Base-by-base conservation (phyloP, 768 basidiomycete genomes). In the Hemileccinum impolitum region DNA sequence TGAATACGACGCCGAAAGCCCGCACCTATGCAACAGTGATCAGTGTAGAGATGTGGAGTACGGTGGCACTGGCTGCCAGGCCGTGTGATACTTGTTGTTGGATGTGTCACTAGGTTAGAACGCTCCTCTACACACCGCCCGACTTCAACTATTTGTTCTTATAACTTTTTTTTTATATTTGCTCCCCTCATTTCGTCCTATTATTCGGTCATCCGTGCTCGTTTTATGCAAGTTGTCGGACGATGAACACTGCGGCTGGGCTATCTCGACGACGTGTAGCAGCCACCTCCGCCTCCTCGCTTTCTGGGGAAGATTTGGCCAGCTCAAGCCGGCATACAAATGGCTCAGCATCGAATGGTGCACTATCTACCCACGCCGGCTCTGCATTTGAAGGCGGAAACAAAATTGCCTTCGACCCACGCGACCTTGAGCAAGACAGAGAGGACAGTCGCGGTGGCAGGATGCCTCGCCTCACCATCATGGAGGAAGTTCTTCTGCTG, bases 401-500 rank as follows among this genome's bases (percentile, higher is more conserved):
- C 58, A 91, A 86, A 73, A 82, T 99, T 61, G 96, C 95, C 6
- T 97, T 78, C 62, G 96, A 98, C 75, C 94, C 93, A 3, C 74
- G 92, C 46, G 96, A 99, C 71, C 67, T 96, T 56, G 81, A 88
- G 62, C 78, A 81, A 46, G 84, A 80, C 32, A 76, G 76, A 39
- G 81, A 86, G 57, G 82, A 84, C 53, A 75, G 65, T n/a, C 76
- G 74, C 47, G 85, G 86, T 3, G 87, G 85, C 17, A 83, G 79
- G 68, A 78, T 87, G 68, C 96, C 96, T 3, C 76, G 76, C 49
- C 72, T 99, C 58, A 99, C 96, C 21, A 78, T 99, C 48, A 90
- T 98, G 89, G 96, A 99, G 73, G 96, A 99, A 73, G 85, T 99
- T 6, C 72, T 98, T 52, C 69, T 99, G 48, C 71, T 99, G 12